Evolutionary conservation across 306 rosid species (phyloP), one percentile per base, ranked within the genome.

Genomic region (Cucurbita maxima): DNA sequence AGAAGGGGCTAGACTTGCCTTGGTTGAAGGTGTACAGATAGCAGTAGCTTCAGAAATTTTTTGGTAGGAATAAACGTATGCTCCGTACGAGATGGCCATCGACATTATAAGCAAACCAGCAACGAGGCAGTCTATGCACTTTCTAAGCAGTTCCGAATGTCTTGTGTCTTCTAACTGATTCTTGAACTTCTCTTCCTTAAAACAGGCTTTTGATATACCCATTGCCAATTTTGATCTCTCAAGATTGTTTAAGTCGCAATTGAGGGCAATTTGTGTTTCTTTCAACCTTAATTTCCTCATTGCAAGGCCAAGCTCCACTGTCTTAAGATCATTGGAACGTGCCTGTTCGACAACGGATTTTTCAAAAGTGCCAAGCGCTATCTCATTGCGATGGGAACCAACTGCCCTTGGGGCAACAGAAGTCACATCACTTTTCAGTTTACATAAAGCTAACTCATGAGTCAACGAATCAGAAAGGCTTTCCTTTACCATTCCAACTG

Each of bases 51-150:
- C 97, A 12, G 74, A 63, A 73, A 94, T 83, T 75, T 84, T 85
- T 54, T 82, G 81, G 54, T 81, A 86, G n/a, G 92, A 89, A 78
- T 76, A 85, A 48, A 89, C 84, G 79, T 89, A 94, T 38, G 89
- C 79, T 48, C 89, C 91, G 55, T 94, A 94, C 7, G 74, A 15
- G 71, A 91, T 86, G 78, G 87, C 82, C 55, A 57, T 59, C 18
- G 86, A 82, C 97, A 91, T 94, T 79, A 94, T 59, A 71, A 94
- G 38, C 76, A 91, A 78, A 85, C 99, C 92, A 16, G 91, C 81
- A 74, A 91, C 92, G 60, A 94, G 96, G 71, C 92, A 89, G 82
- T 94, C 97, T 4, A 84, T 76, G 79, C 95, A 89, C 83, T 73
- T 90, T 79, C 58, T 86, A 47, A 76, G 86, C 53, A 94, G 95